A percentile compares a stretch with the other conserved stretches of the same genome.
These are phyloP conservation scores for Cladosporium sp. DNA, from an alignment of 2,329 filamentous ascomycete species.

Conservation along the genomic window DNA sequence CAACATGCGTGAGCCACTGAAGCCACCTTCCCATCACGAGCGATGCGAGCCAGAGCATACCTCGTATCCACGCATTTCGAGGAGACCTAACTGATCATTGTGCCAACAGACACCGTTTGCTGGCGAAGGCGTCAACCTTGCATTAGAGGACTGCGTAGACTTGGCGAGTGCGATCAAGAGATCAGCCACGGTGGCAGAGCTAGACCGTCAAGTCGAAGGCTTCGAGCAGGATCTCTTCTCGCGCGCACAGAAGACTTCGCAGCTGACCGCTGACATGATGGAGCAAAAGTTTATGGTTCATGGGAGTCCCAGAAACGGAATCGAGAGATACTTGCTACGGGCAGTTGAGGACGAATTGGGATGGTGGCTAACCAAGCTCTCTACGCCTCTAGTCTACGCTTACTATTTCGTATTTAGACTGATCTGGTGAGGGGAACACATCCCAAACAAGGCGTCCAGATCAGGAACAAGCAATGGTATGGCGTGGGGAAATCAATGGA, in stretches of 20 bases:
- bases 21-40: background rate
- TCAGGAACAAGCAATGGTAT: background rate
- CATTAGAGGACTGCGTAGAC: constrained; percentile 34
- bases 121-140: constrained; percentile 37
- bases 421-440: constrained; percentile 18
- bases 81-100: background rate
- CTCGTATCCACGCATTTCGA: too few relatives aligned
- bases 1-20: background rate
- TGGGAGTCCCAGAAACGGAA: constrained; percentile 41
- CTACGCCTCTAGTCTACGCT: constrained; percentile 24
- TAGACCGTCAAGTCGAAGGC: constrained; percentile 26
- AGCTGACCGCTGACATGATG: constrained; percentile 42
- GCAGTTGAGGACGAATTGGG: constrained; percentile 21
- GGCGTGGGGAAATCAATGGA: background rate
- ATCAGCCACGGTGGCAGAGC: constrained; percentile 16
- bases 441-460: background rate
- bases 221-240: constrained; percentile 39
- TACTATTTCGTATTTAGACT: constrained; percentile 31
- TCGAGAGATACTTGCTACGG: constrained; percentile 35
- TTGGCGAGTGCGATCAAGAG: constrained; percentile 32
- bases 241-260: constrained; percentile 32
- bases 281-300: constrained; percentile 47
- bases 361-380: constrained; percentile 14
- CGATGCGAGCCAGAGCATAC: background rate
- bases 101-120: constrained; percentile 14